Evolutionary conservation across 495 filamentous ascomycete species (phyloP), one percentile per base, ranked within the genome.

Genomic region (Trichodelitschia bisporula): DNA sequence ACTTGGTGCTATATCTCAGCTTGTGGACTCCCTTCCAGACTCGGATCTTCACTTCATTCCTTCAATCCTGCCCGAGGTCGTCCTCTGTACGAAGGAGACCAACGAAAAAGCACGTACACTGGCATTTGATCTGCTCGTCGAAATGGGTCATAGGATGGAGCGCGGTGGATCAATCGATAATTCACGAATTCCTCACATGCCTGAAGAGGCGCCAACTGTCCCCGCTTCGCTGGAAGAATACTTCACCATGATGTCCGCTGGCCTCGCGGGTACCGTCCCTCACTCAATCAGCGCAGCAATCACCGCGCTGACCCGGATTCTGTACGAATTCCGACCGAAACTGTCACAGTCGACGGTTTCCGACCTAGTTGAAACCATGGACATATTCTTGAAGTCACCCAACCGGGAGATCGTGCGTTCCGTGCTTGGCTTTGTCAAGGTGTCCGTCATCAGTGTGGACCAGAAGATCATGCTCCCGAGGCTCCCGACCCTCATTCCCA

Each of bases 191-290:
- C 61, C 77, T 0, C 64, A 83, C 46, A 84, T 93, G 77, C 61
- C 73, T 3, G 53, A 66, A 19, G 62, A 84, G 46, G 69, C 80
- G 1, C 74, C 79, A n/a, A 53, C 63, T 31, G 79, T 70, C 2
- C 46, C 60, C 10, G 83, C 84, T 4, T 74, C 61, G 10, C 59
- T 95, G 17, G 83, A 93, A 40, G 86, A 95, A 47, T 93, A 89
- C 50, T 77, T 93, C 61, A 92, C 82, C 24, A 97, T 97, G 84
- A 72, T 97, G 19, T 83, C 77, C 28, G 89, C 86, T 14, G 86
- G 89, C 48, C 66, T 97, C 18, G 86, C 84, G 1, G 84, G 80
- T 25, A 68, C 61, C 36, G 77, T 79, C 12, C 82, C 86, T 21
- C 86, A 95, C 54, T 91, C 92, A 78, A 72, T 93, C 36, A 83